Conservation (phyloP, 352 stramenopile species). For the Paralagenidium karlingii region DNA sequence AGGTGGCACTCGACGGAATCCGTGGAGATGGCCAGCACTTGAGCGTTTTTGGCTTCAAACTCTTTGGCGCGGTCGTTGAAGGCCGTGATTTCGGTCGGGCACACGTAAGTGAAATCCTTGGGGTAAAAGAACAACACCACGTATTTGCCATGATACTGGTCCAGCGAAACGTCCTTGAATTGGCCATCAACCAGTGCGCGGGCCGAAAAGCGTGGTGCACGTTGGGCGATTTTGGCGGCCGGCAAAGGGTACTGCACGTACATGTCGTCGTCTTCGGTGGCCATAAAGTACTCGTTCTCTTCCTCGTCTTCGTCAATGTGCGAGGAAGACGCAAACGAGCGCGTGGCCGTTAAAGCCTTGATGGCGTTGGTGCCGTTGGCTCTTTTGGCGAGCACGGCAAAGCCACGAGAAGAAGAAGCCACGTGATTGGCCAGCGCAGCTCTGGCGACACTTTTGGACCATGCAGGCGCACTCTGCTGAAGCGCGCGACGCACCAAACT, state of each 20-base stretch:
- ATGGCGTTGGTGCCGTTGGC: too few species aligned
- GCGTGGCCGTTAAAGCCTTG: too few species aligned
- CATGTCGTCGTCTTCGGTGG: constrained; percentile 48
- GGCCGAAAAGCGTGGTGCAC: constrained; percentile 63
- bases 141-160: constrained; percentile 84
- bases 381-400: too few species aligned
- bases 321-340: too few species aligned
- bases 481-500: too few species aligned
- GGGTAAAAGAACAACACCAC: constrained; percentile 90
- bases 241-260: constrained; percentile 72
- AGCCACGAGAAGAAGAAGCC: too few species aligned
- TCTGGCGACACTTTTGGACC: too few species aligned
- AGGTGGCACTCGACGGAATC: constrained; percentile 86
- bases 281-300: constrained; percentile 44
- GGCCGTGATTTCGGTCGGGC: constrained; percentile 84
- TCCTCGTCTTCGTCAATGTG: constrained; percentile 27
- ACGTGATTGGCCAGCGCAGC: too few species aligned
- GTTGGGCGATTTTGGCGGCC: constrained; percentile 49
- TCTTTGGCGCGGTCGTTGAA: constrained; percentile 75
- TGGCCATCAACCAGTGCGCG: constrained; percentile 66
- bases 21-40: constrained; percentile 65
- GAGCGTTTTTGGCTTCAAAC: constrained; percentile 65
- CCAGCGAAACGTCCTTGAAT: constrained; percentile 74
- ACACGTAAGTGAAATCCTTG: constrained; percentile 88
- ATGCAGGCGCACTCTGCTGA: too few species aligned